Evolutionary conservation across 306 rosid genomes (phyloP).

Genomic region (Rosa lucieae): DNA sequence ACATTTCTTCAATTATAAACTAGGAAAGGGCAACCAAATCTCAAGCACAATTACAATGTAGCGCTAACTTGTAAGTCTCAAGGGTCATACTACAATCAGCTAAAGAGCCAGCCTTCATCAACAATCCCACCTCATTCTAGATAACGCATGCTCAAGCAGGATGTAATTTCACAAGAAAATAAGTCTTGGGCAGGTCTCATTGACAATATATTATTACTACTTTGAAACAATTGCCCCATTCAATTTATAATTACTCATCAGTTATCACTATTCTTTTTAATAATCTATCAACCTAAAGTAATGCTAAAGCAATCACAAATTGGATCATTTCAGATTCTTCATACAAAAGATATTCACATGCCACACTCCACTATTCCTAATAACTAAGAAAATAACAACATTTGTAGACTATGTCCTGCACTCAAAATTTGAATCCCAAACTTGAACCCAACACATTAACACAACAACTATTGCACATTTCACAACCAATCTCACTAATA

Average conservation of each 20-base stretch:
- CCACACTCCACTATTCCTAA: neutral
- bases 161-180: neutral
- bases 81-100: neutral
- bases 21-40: neutral
- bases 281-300: neutral
- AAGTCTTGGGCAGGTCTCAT: neutral
- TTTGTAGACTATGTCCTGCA: neutral
- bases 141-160: neutral
- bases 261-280: neutral
- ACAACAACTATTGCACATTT: neutral
- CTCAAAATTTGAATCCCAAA: neutral
- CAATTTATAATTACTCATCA: neutral
- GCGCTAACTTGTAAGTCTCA: neutral
- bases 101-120: neutral
- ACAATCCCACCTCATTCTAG: neutral
- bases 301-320: neutral
- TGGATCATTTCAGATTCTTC: neutral
- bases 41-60: neutral
- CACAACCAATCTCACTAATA: neutral
- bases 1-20: neutral
- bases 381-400: neutral
- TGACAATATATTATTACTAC: neutral
- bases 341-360: neutral
- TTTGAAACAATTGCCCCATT: neutral
- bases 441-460: neutral